phyloP scores from a whole-genome alignment of 2,329 filamentous ascomycete species.

The Microsporum canis region DNA sequence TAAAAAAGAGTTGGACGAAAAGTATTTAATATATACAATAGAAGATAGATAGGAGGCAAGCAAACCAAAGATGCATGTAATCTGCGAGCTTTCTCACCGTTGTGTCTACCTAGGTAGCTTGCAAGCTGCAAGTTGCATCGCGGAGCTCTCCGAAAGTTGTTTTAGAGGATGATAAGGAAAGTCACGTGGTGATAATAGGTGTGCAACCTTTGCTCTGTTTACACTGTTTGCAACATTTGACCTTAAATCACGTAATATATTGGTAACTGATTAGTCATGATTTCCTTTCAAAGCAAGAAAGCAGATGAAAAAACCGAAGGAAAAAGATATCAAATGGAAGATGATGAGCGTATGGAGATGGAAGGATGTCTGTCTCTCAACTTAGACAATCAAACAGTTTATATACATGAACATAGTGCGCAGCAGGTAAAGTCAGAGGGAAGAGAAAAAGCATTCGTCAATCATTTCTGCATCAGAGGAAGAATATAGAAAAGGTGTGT shows the following conservation, averaged over 20 bases:
- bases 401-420: background rate
- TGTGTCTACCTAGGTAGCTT: background rate
- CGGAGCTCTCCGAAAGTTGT: background rate
- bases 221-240: background rate
- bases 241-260: background rate
- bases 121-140: background rate
- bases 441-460: background rate
- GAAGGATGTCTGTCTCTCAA: background rate
- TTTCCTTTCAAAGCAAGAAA: too few relatives aligned
- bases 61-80: background rate
- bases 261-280: background rate
- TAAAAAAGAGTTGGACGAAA: background rate
- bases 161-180: background rate
- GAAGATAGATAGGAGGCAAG: background rate
- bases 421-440: background rate
- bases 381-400: background rate
- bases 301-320: too few relatives aligned
- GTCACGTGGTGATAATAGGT: background rate
- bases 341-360: background rate
- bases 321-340: too few relatives aligned
- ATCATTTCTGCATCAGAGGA: background rate
- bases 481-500: background rate
- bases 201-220: background rate
- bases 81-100: background rate
- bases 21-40: background rate